Evolutionary conservation across 192 early-diverging fungal genomes (phyloP).

Genomic region (Phlyctochytrium arcticum): DNA sequence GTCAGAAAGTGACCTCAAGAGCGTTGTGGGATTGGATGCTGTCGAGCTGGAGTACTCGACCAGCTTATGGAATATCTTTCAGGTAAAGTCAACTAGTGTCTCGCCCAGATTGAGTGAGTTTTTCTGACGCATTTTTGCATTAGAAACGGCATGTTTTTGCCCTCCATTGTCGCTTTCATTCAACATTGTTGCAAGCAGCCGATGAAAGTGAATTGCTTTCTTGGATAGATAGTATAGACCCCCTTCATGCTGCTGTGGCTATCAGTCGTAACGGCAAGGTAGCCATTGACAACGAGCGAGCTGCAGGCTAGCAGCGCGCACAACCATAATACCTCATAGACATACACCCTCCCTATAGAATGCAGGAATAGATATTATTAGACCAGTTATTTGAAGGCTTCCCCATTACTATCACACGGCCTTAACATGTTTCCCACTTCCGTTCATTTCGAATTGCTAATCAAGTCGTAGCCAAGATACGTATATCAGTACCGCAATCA

Average conservation of each 20-base stretch:
- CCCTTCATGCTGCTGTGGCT: conserved; percentile 24
- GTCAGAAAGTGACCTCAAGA: conserved; percentile 61
- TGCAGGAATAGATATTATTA: no score
- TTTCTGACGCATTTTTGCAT: conserved; percentile 6
- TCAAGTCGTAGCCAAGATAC: no score
- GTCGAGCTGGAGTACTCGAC: conserved; percentile 57
- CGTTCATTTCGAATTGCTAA: no score
- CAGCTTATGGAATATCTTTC: conserved; percentile 52
- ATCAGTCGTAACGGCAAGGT: conserved; percentile 16
- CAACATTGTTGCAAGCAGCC: conserved; percentile 56
- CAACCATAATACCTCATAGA: no score
- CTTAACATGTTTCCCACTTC: no score
- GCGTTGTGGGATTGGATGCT: conserved; percentile 72
- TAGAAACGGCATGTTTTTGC: conserved; percentile 65
- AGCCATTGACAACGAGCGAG: not conserved
- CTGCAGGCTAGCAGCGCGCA: no score
- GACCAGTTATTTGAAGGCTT: no score
- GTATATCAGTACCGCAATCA: no score
- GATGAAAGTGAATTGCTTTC: conserved; percentile 59
- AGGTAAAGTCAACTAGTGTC: conserved; percentile 35
- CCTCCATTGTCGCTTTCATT: conserved; percentile 62
- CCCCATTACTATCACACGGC: no score
- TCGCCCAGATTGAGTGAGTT: not conserved
- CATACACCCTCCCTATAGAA: no score
- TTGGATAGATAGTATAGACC: conserved; percentile 53